A percentile compares a stretch with the other conserved stretches of the same genome.
Evolutionary conservation across 1,139 yeast genomes (phyloP).

Genomic region (Taphrina deformans): DNA sequence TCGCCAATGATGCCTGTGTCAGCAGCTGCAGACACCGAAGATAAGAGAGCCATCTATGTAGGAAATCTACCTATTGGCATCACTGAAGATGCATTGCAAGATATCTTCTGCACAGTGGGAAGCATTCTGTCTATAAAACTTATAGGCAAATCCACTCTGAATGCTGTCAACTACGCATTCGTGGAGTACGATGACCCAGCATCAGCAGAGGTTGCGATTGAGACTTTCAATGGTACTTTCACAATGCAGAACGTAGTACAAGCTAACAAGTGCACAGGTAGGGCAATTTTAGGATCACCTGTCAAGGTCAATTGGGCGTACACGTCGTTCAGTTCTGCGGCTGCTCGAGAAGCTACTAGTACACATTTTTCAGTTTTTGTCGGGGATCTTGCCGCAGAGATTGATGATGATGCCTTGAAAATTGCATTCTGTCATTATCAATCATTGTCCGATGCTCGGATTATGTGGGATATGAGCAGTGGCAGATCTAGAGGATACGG

Average conservation of each 20-base stretch:
- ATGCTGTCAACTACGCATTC: conserved; percentile 74
- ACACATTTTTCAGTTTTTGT: conserved; percentile 73
- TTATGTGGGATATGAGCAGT: conserved; percentile 97
- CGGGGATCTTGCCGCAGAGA: conserved; percentile 81
- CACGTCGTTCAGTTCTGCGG: conserved; percentile 55
- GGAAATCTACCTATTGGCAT: conserved; percentile 70
- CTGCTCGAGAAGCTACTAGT: conserved; percentile 41
- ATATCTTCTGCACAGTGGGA: conserved; percentile 64
- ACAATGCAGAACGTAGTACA: conserved; percentile 39
- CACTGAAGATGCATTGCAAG: conserved; percentile 61
- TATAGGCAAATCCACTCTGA: conserved; percentile 20
- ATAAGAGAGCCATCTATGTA: conserved; percentile 61
- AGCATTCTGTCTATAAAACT: conserved; percentile 55
- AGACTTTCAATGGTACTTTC: conserved; percentile 57
- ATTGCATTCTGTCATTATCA: conserved; percentile 61
- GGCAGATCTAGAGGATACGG: conserved; percentile 91
- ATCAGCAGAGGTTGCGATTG: conserved; percentile 64
- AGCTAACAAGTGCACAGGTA: conserved; percentile 41
- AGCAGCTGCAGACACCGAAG: conserved; percentile 1
- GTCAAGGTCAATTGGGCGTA: conserved; percentile 79
- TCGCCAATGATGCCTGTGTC: neutral
- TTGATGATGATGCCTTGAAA: conserved; percentile 70
- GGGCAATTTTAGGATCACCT: conserved; percentile 10
- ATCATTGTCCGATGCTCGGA: conserved; percentile 78
- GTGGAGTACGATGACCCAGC: conserved; percentile 65